Evolutionary conservation across 1,284 basidiomycete species (phyloP), one percentile per base, ranked within the genome.

Genomic region (Sutorius eximius): DNA sequence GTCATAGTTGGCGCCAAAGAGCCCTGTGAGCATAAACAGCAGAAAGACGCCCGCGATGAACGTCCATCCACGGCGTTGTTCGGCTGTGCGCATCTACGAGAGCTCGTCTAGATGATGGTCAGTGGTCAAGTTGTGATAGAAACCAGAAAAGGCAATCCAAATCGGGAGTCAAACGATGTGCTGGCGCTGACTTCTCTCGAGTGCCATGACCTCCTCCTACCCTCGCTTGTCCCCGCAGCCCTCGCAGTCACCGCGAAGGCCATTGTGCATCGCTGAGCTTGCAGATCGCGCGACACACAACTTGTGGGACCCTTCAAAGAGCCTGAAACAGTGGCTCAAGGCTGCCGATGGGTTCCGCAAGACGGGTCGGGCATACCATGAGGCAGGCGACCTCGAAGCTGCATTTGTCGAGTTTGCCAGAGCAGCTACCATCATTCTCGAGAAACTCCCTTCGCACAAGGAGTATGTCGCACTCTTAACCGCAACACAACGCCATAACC

Each of bases 1-100:
- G 33, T 59, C 61, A 54, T 65, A 62, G 24, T 70, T 72, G 11
- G 77, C 76, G 9, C 74, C 73, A 62, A 79, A 79, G 49, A 84
- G 72, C 3, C 85, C 85, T 0, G 80, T 75, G 45, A 83, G 76
- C 73, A 82, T 76, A 62, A 87, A 87, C 41, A 79, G 63, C 20
- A 83, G 43, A 56, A 82, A 73, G 27, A 83, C 69, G 53, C 70
- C 75, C 13, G 69, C 61, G 12, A 83, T 51, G 62, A 85, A 83
- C 55, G 82, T 64, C 62, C 76, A 61, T 40, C 69, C 68, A 18
- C 69, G 73, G 6, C 55, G 73, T 41, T 59, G 49, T 24, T 59
- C 51, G 11, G 30, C 18, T 37, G 56, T n/a, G 22, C 56, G 49
- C 68, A 71, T 69, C 38, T 55, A 33, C 24, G 15, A 18, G 12